phyloP scores from a whole-genome alignment of 2,329 filamentous ascomycete species.

The Sclerotinia minor region DNA sequence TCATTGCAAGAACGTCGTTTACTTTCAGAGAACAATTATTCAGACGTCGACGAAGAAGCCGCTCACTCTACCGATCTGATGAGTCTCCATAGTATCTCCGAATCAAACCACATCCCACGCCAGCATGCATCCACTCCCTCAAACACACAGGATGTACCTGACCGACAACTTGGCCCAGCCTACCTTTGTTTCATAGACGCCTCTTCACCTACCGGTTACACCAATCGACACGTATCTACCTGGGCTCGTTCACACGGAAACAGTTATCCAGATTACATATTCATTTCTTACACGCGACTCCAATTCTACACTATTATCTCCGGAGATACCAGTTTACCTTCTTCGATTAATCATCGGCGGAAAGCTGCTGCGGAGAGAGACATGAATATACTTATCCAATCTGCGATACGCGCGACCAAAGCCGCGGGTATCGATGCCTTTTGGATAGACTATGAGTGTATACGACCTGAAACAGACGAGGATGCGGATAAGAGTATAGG shows the following conservation, averaged over 20 bases:
- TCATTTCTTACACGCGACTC: slow-evolving; percentile 17
- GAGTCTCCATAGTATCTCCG: not conserved
- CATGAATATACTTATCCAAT: not conserved
- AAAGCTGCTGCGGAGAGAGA: not conserved
- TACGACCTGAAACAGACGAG: slow-evolving; percentile 3
- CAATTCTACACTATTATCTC: slow-evolving; percentile 18
- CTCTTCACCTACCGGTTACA: not conserved
- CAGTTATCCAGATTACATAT: slow-evolving; percentile 10
- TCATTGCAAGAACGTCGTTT: not conserved
- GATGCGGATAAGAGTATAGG: not conserved
- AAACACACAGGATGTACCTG: not conserved
- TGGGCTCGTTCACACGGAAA: not conserved
- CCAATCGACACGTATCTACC: not conserved
- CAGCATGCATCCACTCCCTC: not conserved
- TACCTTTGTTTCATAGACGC: slow-evolving; percentile 16
- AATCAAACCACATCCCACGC: not conserved
- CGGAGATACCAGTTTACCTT: not conserved
- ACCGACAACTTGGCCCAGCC: slow-evolving; percentile 8
- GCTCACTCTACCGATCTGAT: not conserved
- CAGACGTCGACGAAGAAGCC: slow-evolving; percentile 3
- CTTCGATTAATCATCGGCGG: not conserved
- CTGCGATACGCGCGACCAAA: slow-evolving; percentile 8
- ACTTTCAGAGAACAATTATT: not conserved
- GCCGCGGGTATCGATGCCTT: slow-evolving; percentile 9
- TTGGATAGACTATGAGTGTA: slow-evolving; percentile 22